These are phyloP conservation scores for Anethum foeniculum DNA, from an alignment of 140 eudicot genomes.

Conservation along the genomic window DNA sequence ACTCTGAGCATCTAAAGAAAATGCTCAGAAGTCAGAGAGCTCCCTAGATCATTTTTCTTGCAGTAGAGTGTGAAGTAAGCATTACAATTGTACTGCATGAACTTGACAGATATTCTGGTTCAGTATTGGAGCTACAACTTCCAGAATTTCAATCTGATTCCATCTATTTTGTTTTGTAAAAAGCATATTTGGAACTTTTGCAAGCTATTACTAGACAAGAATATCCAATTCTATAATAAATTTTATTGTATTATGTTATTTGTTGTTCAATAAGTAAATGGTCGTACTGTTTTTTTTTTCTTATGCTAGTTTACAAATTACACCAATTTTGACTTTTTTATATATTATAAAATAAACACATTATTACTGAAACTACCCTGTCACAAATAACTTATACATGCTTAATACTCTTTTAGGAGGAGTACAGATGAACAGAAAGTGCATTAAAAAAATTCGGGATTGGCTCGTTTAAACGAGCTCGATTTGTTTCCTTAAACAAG, in stretches of 20 bases:
- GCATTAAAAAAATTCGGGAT: no score
- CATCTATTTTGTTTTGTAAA: background rate
- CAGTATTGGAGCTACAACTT: background rate
- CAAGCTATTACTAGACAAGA: background rate
- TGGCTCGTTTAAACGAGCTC: no score
- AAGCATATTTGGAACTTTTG: background rate
- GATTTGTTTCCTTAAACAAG: no score
- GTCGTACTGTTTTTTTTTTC: background rate
- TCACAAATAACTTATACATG: no score
- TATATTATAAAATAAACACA: no score
- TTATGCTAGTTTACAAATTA: no score
- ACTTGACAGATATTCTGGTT: background rate
- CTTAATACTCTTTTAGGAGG: no score
- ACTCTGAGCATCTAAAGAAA: constrained; percentile 32
- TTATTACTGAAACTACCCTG: no score
- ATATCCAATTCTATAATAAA: background rate
- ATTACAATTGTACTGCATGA: background rate
- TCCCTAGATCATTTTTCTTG: background rate
- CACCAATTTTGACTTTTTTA: no score
- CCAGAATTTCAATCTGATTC: background rate
- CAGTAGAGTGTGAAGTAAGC: background rate
- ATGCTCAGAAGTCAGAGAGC: constrained; percentile 6
- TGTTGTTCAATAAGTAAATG: background rate
- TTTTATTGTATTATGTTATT: background rate
- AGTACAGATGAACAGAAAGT: no score